phyloP scores from a whole-genome alignment of 2,329 filamentous ascomycete genomes.

The Neonectria magnoliae region DNA sequence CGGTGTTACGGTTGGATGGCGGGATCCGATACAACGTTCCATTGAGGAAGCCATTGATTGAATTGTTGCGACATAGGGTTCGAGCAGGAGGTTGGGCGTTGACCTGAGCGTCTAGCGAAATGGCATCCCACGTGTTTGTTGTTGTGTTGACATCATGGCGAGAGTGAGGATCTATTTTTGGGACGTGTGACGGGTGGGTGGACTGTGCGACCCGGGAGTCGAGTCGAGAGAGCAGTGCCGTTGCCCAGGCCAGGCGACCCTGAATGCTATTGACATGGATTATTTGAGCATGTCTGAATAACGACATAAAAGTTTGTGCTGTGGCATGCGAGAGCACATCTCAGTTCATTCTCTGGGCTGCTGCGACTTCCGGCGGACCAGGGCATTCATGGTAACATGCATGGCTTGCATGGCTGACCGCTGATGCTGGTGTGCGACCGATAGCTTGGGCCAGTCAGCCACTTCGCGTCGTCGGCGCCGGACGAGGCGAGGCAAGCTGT shows the following conservation, averaged over 20 bases:
- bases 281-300: not conserved
- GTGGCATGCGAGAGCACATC: too few relatives aligned
- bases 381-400: not conserved
- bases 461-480: conserved; percentile 21
- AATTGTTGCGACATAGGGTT: not conserved
- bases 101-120: not conserved
- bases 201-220: conserved; percentile 1
- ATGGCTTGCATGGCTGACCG: conserved; percentile 7
- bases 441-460: conserved; percentile 13
- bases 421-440: conserved; percentile 9
- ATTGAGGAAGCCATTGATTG: not conserved
- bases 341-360: not conserved
- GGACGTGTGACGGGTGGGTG: not conserved
- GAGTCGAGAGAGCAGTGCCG: not conserved
- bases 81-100: not conserved
- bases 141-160: conserved; percentile 13
- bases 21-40: not conserved
- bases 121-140: not conserved
- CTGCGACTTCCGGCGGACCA: not conserved
- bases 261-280: not conserved
- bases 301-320: not conserved
- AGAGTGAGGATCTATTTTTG: not conserved
- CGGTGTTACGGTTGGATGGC: not conserved
- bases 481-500: not conserved
- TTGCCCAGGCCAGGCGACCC: not conserved